Base-by-base conservation (phyloP, 371 early-diverging fungal species). In the Lichtheimia corymbifera region DNA sequence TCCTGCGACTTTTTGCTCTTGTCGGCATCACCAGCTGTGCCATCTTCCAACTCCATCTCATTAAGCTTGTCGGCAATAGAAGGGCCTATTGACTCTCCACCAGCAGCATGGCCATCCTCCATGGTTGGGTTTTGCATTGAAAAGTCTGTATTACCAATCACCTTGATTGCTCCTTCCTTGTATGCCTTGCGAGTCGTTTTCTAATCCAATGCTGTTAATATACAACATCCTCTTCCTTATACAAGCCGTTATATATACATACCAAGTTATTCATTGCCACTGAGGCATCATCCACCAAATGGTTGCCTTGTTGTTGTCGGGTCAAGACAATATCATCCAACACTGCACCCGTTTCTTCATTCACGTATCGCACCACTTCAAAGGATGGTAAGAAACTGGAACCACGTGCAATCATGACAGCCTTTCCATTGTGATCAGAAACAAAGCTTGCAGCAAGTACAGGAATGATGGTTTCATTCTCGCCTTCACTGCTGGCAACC, bases 321-420 rank as follows among this genome's bases (percentile, higher is more conserved):
- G 68, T 57, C 40, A 65, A 52, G 13, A 60, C 50, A 60, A 59
- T 52, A 35, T 59, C 45, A 43, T 50, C 56, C 42, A 55, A 6
- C n/a, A 59, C 35, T 30, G 40, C 47, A 17, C 58, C 59, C 14
- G 59, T 53, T n/a, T 24, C 44, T 53, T 60, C 62, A 44, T 66
- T 53, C 18, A 65, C 49, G 45, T 59, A 65, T 55, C 59, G 63
- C 30, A 93, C 76, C 28, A 82, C 84, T 69, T 93, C 93, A 66
- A 93, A 91, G 0, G 80, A 74, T 4, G 92, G 92, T 61, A 87
- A 85, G 40, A 92, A 69, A 25, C 83, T 79, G 15, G 81, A 83
- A 43, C 93, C 93, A 54, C 88, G 82, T 9, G 89, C 92, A 54
- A 91, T 68, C 60, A 91, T 76, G 57, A 91, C 72, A 28, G 77